Evolutionary conservation across 768 basidiomycete species (phyloP).

Genomic region (Mycena rosella): DNA sequence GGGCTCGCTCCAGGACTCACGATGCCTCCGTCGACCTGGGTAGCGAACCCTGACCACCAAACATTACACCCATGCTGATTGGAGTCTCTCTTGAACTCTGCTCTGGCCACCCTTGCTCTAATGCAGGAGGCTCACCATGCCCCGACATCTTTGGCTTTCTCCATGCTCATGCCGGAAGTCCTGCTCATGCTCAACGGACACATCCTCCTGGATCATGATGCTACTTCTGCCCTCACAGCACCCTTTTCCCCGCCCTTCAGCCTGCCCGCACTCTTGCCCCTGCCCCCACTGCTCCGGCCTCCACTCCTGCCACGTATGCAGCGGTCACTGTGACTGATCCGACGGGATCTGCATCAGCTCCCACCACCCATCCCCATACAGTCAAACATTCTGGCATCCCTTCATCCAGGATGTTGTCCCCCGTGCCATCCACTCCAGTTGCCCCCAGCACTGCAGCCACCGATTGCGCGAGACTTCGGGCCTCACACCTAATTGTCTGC

Average conservation of each 20-base stretch:
- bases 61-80: not conserved
- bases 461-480: too few species aligned
- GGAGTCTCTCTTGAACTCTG: slow-evolving; percentile 8
- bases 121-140: not conserved
- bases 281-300: not conserved
- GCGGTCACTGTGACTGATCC: not conserved
- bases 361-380: not conserved
- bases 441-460: not conserved
- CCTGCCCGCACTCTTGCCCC: not conserved
- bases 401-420: not conserved
- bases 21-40: not conserved
- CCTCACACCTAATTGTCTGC: not conserved
- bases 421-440: not conserved
- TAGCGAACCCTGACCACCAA: not conserved
- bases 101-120: not conserved
- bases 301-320: not conserved
- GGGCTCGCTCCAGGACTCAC: not conserved
- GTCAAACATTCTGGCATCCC: not conserved
- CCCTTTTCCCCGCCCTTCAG: too few species aligned
- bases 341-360: not conserved
- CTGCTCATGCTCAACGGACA: not conserved
- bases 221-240: not conserved
- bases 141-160: not conserved
- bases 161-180: not conserved
- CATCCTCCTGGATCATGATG: not conserved